Evolutionary conservation across 257 asterid species (phyloP), one percentile per base, ranked within the genome.

Genomic region (Perilla frutescens): DNA sequence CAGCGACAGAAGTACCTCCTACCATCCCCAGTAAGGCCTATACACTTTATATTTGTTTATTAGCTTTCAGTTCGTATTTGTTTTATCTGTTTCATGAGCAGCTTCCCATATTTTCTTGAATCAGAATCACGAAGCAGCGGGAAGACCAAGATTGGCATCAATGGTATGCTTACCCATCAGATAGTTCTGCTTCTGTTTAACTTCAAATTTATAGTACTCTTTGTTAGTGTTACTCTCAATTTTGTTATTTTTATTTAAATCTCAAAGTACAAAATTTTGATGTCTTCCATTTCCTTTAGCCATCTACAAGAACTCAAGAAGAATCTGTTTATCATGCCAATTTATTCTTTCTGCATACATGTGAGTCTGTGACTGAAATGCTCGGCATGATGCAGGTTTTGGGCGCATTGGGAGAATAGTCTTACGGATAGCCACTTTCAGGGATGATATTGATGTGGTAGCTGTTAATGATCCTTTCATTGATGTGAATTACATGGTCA

Each of bases 361-460:
- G 12, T 2, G 58, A 32, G 14, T 50, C 49, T 60, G n/a, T 15
- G 40, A 40, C 55, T 70, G 70, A 71, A 65, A 54, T 43, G 64
- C 49, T 72, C 20, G 53, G 75, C 54, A 47, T 56, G 44, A 14
- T 80, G 84, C 81, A 95, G 99, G 99, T 67, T 95, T 95, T 82
- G 99, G 99, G 51, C 97, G 99, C 45, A 95, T 95, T 70, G 99
- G 99, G 54, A 89, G 99, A 81, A 82, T 95, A 60, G 92, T 95
- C 26, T 79, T 95, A 73, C 90, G 99, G 56, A 81, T 95, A 70
- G 98, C 98, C 67, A 86, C 94, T 76, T 84, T 81, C 77, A 90
- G 99, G 81, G 91, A 90, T 83, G 98, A 95, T 79, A 90, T 95
- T 39, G 98, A 95, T 4, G 98, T 95, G 77, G 96, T 95, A 63